Base-by-base conservation (phyloP, 2,329 filamentous ascomycete species). In the Ophiognomonia clavigignenti-juglandacearum region DNA sequence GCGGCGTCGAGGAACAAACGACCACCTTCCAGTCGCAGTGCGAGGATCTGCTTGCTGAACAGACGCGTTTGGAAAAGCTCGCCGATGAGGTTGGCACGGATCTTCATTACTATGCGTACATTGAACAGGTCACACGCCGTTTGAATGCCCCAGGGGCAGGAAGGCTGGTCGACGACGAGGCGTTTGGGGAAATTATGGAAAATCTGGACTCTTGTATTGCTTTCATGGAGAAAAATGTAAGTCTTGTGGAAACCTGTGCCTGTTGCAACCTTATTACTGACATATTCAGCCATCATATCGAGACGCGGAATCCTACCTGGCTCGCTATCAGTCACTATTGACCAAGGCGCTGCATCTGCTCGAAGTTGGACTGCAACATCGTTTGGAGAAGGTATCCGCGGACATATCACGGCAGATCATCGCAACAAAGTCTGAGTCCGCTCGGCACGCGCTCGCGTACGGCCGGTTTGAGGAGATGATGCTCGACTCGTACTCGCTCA, bases 1-100 rank as follows among this genome's bases (percentile, higher is more conserved):
- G 85, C 56, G 75, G 85, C 1, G 92, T 98, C 40, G 90, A 96
- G 58, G 74, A 80, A 9, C 92, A 97, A 68, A 98, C 93, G 0
- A 88, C 86, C n/a, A 85, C 86, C 13, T 97, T 98, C 70, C 88
- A 91, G 62, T 82, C 85, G 39, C 90, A 95, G 65, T 98, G 93
- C 66, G 89, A 96, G 61, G 86, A 88, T 47, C 75, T 98, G 3
- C 71, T 97, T 24, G 74, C 79, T 1, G 91, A 96, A 58, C 90
- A 97, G 67, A 81, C 78, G 57, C 82, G 87, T 20, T 75, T 96
- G 34, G 83, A 88, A 52, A 78, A 77, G 54, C 76, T 98, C 35
- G 89, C 90, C 3, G 82, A 95, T 55, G 85, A 90, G 49, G 85
- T 98, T 47, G 85, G 88, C 22, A 86, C 88, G 20, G 95, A 96